Conservation (phyloP, 192 early-diverging fungal species). For the Entomortierella beljakovae region DNA sequence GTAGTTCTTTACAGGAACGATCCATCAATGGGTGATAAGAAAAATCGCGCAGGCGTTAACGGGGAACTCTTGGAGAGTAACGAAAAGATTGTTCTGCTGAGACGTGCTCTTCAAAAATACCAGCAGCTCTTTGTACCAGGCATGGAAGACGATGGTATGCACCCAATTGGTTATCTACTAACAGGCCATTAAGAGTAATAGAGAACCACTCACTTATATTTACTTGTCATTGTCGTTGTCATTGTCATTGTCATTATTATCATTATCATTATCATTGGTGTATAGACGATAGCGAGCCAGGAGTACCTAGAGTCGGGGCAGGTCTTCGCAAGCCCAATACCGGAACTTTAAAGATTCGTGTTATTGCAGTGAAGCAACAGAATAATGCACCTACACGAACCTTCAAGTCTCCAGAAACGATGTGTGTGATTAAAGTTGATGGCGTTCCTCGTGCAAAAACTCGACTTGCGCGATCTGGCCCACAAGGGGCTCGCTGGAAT, state of each 20-base stretch:
- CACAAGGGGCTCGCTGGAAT: slow-evolving; percentile 78
- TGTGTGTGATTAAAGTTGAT: slow-evolving; percentile 86
- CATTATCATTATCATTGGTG: no score
- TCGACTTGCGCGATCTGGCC: slow-evolving; percentile 65
- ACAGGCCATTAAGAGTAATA: neutral
- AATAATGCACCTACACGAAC: slow-evolving; percentile 69
- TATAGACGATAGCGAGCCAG: slow-evolving; percentile 59
- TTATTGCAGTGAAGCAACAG: slow-evolving; percentile 70
- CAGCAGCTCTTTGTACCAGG: slow-evolving; percentile 86
- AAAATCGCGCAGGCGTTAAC: slow-evolving; percentile 64
- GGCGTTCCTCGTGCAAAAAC: slow-evolving; percentile 83
- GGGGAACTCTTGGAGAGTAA: slow-evolving; percentile 73
- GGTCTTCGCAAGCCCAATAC: slow-evolving; percentile 77
- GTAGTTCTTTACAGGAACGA: slow-evolving; percentile 62
- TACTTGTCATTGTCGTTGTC: neutral
- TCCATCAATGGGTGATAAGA: slow-evolving; percentile 64
- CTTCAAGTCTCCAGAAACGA: slow-evolving; percentile 72
- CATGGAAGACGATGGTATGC: slow-evolving; percentile 74
- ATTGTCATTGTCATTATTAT: no score
- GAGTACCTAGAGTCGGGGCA: slow-evolving; percentile 59
- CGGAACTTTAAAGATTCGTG: slow-evolving; percentile 76
- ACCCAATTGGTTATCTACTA: neutral
- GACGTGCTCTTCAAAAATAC: slow-evolving; percentile 85
- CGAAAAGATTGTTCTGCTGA: slow-evolving; percentile 81
- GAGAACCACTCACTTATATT: neutral